Percentiles rank a stretch among this genome's conserved stretches.
Conservation (phyloP, 164 flowering plant genomes). For the Buxus sempervirens region DNA sequence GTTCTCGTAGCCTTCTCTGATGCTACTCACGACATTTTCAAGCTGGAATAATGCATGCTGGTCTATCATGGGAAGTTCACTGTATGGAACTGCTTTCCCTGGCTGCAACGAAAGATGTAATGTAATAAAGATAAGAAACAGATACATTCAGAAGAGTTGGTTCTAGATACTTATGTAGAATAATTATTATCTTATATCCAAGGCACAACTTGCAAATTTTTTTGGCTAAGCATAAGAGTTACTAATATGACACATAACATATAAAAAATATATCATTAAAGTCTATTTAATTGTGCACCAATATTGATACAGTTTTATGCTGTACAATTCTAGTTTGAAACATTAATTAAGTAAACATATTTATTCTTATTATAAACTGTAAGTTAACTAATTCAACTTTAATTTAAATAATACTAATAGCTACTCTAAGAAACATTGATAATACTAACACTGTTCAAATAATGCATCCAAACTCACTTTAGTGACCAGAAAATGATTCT, state of each 20-base stretch:
- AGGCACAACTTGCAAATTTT: not conserved
- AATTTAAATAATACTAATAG: too few species aligned
- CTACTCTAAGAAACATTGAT: not conserved
- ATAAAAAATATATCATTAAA: too few species aligned
- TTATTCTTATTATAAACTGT: too few species aligned
- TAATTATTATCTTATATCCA: not conserved
- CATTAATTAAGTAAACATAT: too few species aligned
- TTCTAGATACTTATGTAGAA: too few species aligned
- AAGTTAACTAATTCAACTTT: too few species aligned
- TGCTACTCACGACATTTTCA: conserved; percentile 70
- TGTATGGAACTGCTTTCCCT: conserved; percentile 53
- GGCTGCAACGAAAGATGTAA: conserved; percentile 38
- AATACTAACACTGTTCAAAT: not conserved
- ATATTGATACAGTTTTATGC: too few species aligned
- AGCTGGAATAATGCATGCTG: conserved; percentile 88
- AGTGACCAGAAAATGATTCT: conserved; percentile 1
- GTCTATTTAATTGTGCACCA: too few species aligned
- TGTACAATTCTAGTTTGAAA: too few species aligned
- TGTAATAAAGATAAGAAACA: conserved; percentile 4
- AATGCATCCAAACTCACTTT: not conserved
- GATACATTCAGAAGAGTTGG: not conserved
- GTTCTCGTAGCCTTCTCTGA: conserved; percentile 68
- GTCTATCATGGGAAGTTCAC: conserved; percentile 76
- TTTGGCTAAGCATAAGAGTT: too few species aligned
- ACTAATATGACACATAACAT: too few species aligned